Evolutionary conservation across 805 yeast species (phyloP).

Genomic region (Metschnikowia matae): DNA sequence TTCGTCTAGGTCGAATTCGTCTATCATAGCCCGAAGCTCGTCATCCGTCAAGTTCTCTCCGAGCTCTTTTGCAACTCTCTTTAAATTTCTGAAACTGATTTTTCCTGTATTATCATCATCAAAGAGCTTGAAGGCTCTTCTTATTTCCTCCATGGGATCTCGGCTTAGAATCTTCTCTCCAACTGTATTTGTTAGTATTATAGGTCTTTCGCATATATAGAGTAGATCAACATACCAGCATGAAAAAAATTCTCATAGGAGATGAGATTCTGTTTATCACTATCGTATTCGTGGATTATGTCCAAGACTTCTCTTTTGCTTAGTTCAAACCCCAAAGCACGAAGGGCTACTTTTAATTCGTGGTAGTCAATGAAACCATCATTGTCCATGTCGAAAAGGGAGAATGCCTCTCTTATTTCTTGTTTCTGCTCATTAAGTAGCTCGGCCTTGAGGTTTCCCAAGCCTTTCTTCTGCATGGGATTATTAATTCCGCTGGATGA

Average conservation of each 20-base stretch:
- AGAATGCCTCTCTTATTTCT: constrained; percentile 89
- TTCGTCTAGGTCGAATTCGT: constrained; percentile 92
- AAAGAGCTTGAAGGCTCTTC: constrained; percentile 82
- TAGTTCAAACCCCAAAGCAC: constrained; percentile 89
- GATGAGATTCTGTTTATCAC: constrained; percentile 68
- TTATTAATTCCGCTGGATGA: constrained; percentile 5
- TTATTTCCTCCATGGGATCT: constrained; percentile 90
- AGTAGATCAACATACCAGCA: constrained; percentile 47
- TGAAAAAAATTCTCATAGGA: constrained; percentile 78
- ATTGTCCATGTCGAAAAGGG: constrained; percentile 84
- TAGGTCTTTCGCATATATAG: neutral
- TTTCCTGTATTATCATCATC: constrained; percentile 88
- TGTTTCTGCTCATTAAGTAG: constrained; percentile 82
- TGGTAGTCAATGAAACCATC: constrained; percentile 91
- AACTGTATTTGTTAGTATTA: constrained; percentile 43
- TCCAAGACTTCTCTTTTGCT: constrained; percentile 70
- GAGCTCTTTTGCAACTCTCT: constrained; percentile 86
- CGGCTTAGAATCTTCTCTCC: constrained; percentile 79
- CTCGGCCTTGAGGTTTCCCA: constrained; percentile 54
- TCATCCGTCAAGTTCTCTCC: constrained; percentile 92
- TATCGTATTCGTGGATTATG: constrained; percentile 75
- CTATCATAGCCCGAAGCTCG: constrained; percentile 94
- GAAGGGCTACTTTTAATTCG: constrained; percentile 87
- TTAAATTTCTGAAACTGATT: constrained; percentile 71
- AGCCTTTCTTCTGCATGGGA: constrained; percentile 17